A percentile compares a stretch with the other conserved stretches of the same genome.
phyloP scores from a whole-genome alignment of 192 early-diverging fungal genomes.

The Cladochytrium replicatum region DNA sequence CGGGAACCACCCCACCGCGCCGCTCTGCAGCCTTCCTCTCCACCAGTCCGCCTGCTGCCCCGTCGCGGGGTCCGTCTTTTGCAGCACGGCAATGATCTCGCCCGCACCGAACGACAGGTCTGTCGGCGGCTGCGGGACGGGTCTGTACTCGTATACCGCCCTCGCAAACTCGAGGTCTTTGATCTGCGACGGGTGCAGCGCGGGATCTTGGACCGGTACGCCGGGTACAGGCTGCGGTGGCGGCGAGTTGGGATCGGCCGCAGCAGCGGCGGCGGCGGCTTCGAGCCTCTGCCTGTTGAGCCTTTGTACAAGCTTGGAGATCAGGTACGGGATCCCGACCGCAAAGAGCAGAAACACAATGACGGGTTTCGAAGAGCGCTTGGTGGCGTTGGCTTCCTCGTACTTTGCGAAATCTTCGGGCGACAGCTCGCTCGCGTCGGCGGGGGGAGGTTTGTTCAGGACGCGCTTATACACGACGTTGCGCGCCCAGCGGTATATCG shows the following conservation, averaged over 20 bases:
- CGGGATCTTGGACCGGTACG: constrained; percentile 13
- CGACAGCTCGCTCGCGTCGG: constrained; percentile 63
- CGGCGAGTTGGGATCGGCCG: neutral
- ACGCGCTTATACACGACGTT: constrained; percentile 48
- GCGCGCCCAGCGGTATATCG: constrained; percentile 61
- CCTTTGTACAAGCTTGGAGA: constrained; percentile 75
- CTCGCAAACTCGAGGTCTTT: constrained; percentile 74
- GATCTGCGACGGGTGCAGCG: constrained; percentile 20
- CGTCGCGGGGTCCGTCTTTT: constrained; percentile 64
- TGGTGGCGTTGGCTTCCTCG: constrained; percentile 29
- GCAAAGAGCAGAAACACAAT: constrained; percentile 75
- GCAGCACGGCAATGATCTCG: constrained; percentile 81
- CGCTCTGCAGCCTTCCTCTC: constrained; percentile 72
- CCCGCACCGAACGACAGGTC: constrained; percentile 80
- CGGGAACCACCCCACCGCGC: constrained; percentile 83
- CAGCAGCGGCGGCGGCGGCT: constrained; percentile 11
- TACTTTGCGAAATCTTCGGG: constrained; percentile 65
- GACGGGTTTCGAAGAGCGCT: constrained; percentile 46
- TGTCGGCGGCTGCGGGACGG: constrained; percentile 47
- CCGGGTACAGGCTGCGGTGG: too few relatives aligned
- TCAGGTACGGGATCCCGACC: constrained; percentile 84
- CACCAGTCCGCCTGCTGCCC: constrained; percentile 81
- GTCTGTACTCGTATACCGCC: constrained; percentile 75
- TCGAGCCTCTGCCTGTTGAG: constrained; percentile 43
- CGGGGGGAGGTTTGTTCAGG: constrained; percentile 55